A percentile compares a stretch with the other conserved stretches of the same genome.
These are phyloP conservation scores for Daldinia sp. DNA, from an alignment of 2,329 filamentous ascomycete species.

Conservation along the genomic window DNA sequence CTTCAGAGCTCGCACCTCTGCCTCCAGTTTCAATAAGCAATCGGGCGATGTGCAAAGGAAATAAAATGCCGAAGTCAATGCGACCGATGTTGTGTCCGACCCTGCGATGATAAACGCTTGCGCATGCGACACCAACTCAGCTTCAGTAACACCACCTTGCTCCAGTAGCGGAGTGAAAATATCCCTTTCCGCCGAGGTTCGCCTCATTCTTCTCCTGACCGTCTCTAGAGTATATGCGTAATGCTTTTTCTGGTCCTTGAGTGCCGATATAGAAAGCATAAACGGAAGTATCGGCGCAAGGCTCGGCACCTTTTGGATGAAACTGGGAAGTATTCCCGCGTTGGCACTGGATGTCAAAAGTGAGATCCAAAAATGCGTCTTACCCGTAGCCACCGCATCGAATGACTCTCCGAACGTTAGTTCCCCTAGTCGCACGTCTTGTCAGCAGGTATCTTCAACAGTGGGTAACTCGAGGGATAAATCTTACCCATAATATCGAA, in stretches of 20 bases:
- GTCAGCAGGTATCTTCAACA: neutral
- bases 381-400: conserved; percentile 33
- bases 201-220: conserved; percentile 35
- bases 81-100: conserved; percentile 53
- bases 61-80: conserved; percentile 49
- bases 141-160: conserved; percentile 25
- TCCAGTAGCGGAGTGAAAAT: conserved; percentile 36
- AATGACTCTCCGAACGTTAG: conserved; percentile 43
- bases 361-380: conserved; percentile 43
- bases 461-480: neutral
- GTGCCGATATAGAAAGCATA: conserved; percentile 34
- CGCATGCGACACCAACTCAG: conserved; percentile 37
- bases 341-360: conserved; percentile 38
- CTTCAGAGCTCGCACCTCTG: conserved; percentile 49
- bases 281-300: conserved; percentile 33
- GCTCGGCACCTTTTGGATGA: conserved; percentile 31
- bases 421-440: conserved; percentile 31
- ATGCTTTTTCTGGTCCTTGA: conserved; percentile 34
- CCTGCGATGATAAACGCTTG: conserved; percentile 50
- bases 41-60: conserved; percentile 49
- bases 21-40: conserved; percentile 46
- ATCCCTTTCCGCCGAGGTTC: conserved; percentile 24
- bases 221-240: conserved; percentile 37
- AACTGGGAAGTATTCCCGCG: conserved; percentile 35
- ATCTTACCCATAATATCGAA: conserved; percentile 46